These are phyloP conservation scores for Pichia californica DNA, from an alignment of 805 yeast species.

Conservation along the genomic window DNA sequence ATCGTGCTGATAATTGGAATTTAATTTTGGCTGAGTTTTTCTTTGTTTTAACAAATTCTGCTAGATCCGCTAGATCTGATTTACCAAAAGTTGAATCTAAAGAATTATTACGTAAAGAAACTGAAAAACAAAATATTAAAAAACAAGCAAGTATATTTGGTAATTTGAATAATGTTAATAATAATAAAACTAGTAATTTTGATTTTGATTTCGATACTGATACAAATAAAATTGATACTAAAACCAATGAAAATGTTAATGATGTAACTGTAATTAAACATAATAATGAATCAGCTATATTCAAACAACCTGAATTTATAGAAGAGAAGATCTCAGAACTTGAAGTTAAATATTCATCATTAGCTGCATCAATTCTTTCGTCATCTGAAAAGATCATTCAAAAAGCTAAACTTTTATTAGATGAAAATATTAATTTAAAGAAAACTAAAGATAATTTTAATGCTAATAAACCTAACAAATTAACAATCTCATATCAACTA, in stretches of 20 bases:
- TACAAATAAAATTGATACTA: neutral
- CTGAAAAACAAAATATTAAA: neutral
- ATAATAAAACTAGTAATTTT: slow-evolving; percentile 12
- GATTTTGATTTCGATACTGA: slow-evolving; percentile 13
- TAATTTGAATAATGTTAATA: slow-evolving; percentile 17
- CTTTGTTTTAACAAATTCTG: slow-evolving; percentile 39
- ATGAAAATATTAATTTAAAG: neutral
- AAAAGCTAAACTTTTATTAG: neutral
- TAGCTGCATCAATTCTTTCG: neutral
- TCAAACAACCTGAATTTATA: neutral
- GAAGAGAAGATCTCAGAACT: neutral
- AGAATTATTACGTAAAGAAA: slow-evolving; percentile 2
- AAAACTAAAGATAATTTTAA: neutral
- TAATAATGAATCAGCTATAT: neutral
- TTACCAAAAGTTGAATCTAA: slow-evolving; percentile 11
- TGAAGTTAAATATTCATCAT: neutral
- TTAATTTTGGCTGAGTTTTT: slow-evolving; percentile 56
- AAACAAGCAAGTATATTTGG: slow-evolving; percentile 21
- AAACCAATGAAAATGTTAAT: neutral
- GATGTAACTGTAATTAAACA: slow-evolving; percentile 4
- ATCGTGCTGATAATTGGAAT: slow-evolving; percentile 45
- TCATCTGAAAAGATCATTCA: neutral
- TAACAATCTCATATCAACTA: neutral
- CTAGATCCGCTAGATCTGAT: slow-evolving; percentile 21
- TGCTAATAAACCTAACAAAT: neutral